Conservation (phyloP, 805 yeast genomes). For the Suhomyces prunicola region DNA sequence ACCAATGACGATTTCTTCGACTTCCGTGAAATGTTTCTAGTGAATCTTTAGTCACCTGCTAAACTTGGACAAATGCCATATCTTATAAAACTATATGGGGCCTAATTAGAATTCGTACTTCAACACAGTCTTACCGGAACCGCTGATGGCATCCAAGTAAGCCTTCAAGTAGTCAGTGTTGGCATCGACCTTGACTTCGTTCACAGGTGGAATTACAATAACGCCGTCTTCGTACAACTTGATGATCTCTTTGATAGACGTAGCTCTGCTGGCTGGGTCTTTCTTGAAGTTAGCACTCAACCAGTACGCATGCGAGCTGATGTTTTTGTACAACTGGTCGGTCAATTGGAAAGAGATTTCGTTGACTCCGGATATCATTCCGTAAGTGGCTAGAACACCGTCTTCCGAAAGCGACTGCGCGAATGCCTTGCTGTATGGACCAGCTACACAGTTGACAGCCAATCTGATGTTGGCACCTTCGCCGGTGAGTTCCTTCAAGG, state of each 20-base stretch:
- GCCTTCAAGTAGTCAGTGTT: background rate
- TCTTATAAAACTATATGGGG: too few relatives aligned
- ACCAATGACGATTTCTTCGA: too few relatives aligned
- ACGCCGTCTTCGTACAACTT: conserved; percentile 58
- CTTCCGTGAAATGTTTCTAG: too few relatives aligned
- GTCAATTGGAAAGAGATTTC: conserved; percentile 17
- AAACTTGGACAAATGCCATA: too few relatives aligned
- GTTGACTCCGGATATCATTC: conserved; percentile 16
- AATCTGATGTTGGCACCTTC: conserved; percentile 22
- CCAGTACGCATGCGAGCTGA: conserved; percentile 31
- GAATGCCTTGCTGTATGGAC: conserved; percentile 18
- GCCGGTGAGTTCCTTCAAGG: conserved; percentile 14
- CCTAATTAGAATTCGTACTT: too few relatives aligned
- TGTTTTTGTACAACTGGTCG: conserved; percentile 29
- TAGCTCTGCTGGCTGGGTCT: conserved; percentile 57
- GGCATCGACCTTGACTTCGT: background rate
- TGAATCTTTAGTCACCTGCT: too few relatives aligned
- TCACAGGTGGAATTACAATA: conserved; percentile 22
- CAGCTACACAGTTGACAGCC: conserved; percentile 34
- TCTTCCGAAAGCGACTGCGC: conserved; percentile 23
- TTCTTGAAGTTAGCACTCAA: conserved; percentile 21
- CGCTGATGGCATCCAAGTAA: background rate
- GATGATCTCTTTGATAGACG: conserved; percentile 53
- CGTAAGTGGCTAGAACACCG: conserved; percentile 30
- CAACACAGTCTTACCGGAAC: background rate